These are phyloP conservation scores for Phytophthora fragariae DNA, from an alignment of 352 stramenopile species.

Conservation along the genomic window DNA sequence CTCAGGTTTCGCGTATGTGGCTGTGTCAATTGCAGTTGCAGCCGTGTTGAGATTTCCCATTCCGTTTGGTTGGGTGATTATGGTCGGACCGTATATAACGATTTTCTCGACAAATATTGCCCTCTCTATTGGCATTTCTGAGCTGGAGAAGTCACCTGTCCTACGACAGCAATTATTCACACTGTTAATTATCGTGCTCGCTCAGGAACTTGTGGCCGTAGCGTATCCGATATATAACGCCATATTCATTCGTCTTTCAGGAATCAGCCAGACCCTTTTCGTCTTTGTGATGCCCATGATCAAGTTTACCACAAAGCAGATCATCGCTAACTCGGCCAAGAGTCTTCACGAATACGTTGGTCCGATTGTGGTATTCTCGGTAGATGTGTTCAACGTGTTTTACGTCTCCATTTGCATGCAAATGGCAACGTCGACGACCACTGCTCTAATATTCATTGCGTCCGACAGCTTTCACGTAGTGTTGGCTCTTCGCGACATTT, in stretches of 20 bases:
- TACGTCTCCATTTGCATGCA: slow-evolving; percentile 4
- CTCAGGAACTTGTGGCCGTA: neutral
- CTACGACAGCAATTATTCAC: neutral
- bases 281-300: neutral
- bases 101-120: neutral
- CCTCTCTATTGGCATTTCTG: neutral
- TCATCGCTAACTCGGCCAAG: neutral
- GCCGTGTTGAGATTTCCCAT: neutral
- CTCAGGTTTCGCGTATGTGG: neutral
- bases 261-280: neutral
- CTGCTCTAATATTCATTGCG: neutral
- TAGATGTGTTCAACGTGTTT: slow-evolving; percentile 4
- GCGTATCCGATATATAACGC: neutral
- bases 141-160: neutral
- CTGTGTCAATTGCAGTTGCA: neutral
- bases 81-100: neutral
- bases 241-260: neutral
- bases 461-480: neutral
- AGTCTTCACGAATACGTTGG: slow-evolving; percentile 1
- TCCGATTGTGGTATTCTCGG: neutral
- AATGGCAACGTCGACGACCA: slow-evolving; percentile 1
- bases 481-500: neutral
- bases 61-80: slow-evolving; percentile 1
- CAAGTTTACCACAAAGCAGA: slow-evolving; percentile 6
- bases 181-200: neutral